Base-by-base conservation (phyloP, 805 yeast species). In the Metschnikowia bowlesiae region DNA sequence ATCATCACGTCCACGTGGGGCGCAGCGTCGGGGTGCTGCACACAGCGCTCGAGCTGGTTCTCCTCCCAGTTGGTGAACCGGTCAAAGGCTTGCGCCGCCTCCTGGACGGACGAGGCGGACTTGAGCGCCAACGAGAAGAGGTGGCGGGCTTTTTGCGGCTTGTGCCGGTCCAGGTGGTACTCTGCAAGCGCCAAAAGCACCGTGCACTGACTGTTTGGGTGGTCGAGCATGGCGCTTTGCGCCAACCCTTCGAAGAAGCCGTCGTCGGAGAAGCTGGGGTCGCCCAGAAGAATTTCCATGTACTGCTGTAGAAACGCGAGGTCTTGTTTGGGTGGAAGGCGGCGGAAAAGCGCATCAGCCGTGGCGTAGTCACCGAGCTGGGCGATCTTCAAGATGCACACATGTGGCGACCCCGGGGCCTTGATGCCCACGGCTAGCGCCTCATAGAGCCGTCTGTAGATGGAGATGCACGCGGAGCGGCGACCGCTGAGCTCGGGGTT, bases 71-170 rank as follows among this genome's bases (percentile, higher is more conserved):
- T 84, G 6, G 81, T 66, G 56, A 79, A 82, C 3, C 80, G 68
- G 61, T 87, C 90, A 62, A 80, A 89, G 0, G 87, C 69, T 18
- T 71, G 58, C 0, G 84, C 75, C 62, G 89, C 88, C 53, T 86
- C 91, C 35, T 70, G 70, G 4, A 85, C 66, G 0, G 89, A 79
- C 6, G 62, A 45, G 3, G 84, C 78, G 2, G 66, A 59, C 1
- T 60, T 43, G 11, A 88, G 54, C 0, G 83, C 82, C 18, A 71
- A 68, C 47, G 78, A 80, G 54, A 80, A 80, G 7, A 72, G 62
- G 46, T 61, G 59, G 26, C 70, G 56, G 9, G 62, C 62, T 22
- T 57, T 58, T 1, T 53, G 59, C 11, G 44, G 33, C 46, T 69
- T 64, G 2, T 71, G 65, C 11, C 70, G 64, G n/a, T 62, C 66